Evolutionary conservation across 2,329 filamentous ascomycete genomes (phyloP), one percentile per base, ranked within the genome.

Genomic region (Penicillium janthinellum): DNA sequence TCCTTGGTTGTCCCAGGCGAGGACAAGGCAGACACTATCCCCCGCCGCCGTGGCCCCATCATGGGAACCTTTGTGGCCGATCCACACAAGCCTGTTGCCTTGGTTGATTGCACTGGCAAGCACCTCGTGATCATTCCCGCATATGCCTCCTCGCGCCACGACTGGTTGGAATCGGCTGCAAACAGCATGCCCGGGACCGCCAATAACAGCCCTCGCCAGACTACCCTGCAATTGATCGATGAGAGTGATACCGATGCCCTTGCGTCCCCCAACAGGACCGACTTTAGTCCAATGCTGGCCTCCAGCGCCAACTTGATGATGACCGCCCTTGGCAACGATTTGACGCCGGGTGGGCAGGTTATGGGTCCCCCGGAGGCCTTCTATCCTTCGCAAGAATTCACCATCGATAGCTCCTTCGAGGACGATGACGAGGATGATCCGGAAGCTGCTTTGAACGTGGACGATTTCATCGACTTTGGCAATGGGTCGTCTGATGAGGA

Each of bases 301-400:
- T 88, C 89, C 60, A 85, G 87, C 17, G 87, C 88, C 57, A 90
- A 91, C 60, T 83, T 93, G 64, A 92, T 93, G 90, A 87, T 93
- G 78, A 88, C 88, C 51, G 88, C 88, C 67, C 87, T 92, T 77
- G 77, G 78, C 22, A 81, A 79, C 55, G 78, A 81, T 45, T 74
- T 78, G 56, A 74, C 78, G 25, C 77, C 82, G 39, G 78, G 77
- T 64, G 86, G 85, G 5, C 87, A 90, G 70, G 82, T 86, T n/a
- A 82, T 91, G 69, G 90, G 89, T 0, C 88, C 90, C 2, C 83
- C 87, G 0, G 90, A 92, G 75, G 89, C 90, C 7, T 92, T 92
- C 74, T 92, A 90, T 68, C 86, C 89, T 5, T 87, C 88, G 56
- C 82, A 83, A 11, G 83, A 77, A 56, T 77, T 84, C 59, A 77